Evolutionary conservation across 2,329 filamentous ascomycete genomes (phyloP).

Genomic region (Sclerotinia sclerotiorum): DNA sequence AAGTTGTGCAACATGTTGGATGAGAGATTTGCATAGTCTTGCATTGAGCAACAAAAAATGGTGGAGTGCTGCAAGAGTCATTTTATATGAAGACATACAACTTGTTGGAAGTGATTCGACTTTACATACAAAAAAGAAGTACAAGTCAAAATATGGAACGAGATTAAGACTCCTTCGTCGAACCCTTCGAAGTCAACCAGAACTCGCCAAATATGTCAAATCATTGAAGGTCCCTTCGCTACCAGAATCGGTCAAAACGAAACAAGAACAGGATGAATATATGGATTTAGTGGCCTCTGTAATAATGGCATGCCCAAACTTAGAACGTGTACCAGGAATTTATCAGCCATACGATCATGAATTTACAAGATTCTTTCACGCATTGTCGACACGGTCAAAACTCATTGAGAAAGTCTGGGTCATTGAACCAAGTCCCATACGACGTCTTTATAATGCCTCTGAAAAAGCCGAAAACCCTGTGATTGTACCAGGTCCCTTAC

Average conservation of each 20-base stretch:
- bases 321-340: slow-evolving; percentile 58
- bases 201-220: slow-evolving; percentile 56
- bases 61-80: slow-evolving; percentile 47
- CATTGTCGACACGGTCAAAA: slow-evolving; percentile 55
- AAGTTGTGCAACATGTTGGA: slow-evolving; percentile 65
- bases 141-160: slow-evolving; percentile 53
- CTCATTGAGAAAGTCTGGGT: slow-evolving; percentile 62
- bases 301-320: slow-evolving; percentile 64
- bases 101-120: slow-evolving; percentile 57
- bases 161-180: slow-evolving; percentile 58
- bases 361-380: slow-evolving; percentile 58
- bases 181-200: slow-evolving; percentile 54
- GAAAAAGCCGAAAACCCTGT: slow-evolving; percentile 31
- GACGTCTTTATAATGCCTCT: slow-evolving; percentile 41
- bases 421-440: slow-evolving; percentile 41
- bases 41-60: slow-evolving; percentile 53
- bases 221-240: slow-evolving; percentile 56
- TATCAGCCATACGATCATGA: slow-evolving; percentile 55
- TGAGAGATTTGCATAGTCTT: slow-evolving; percentile 58
- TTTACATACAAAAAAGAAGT: slow-evolving; percentile 53
- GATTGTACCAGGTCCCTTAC: slow-evolving; percentile 43
- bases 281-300: slow-evolving; percentile 59
- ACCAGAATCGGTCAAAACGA: slow-evolving; percentile 42
- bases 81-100: slow-evolving; percentile 55
- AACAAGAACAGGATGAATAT: slow-evolving; percentile 49